These are phyloP conservation scores for Lumnitzera racemosa DNA, from an alignment of 345 rosid species.

Conservation along the genomic window DNA sequence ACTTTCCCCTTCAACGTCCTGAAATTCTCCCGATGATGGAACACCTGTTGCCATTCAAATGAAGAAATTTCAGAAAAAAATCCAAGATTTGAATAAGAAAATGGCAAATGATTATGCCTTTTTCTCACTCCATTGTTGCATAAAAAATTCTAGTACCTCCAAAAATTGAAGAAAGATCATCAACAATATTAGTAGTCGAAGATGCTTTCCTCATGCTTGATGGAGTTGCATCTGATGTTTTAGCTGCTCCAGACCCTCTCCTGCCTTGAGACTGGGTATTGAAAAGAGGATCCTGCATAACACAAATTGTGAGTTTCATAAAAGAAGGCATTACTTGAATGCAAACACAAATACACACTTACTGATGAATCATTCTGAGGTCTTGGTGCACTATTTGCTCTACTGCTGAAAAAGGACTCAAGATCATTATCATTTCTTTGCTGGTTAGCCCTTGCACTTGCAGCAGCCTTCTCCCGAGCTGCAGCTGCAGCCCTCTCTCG, in stretches of 20 bases:
- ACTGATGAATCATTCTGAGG: slow-evolving; percentile 63
- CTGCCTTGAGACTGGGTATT: slow-evolving; percentile 46
- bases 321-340: slow-evolving; percentile 7
- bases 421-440: slow-evolving; percentile 70
- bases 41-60: slow-evolving; percentile 36
- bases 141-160: slow-evolving; percentile 47
- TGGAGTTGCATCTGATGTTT: slow-evolving; percentile 47
- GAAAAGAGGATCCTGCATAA: slow-evolving; percentile 64
- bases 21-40: slow-evolving; percentile 62
- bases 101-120: too few relatives aligned
- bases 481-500: slow-evolving; percentile 64
- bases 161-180: slow-evolving; percentile 81
- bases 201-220: slow-evolving; percentile 73
- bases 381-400: slow-evolving; percentile 84
- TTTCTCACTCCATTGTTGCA: background rate
- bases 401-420: slow-evolving; percentile 74
- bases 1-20: slow-evolving; percentile 83
- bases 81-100: background rate
- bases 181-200: slow-evolving; percentile 65
- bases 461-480: slow-evolving; percentile 58
- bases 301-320: slow-evolving; percentile 3
- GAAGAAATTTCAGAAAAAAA: slow-evolving; percentile 4
- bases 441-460: slow-evolving; percentile 31
- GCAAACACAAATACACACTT: slow-evolving; percentile 23
- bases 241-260: slow-evolving; percentile 60